These are phyloP conservation scores for Mollisiaceae sp. DNA, from an alignment of 2,329 filamentous ascomycete species.

Conservation along the genomic window DNA sequence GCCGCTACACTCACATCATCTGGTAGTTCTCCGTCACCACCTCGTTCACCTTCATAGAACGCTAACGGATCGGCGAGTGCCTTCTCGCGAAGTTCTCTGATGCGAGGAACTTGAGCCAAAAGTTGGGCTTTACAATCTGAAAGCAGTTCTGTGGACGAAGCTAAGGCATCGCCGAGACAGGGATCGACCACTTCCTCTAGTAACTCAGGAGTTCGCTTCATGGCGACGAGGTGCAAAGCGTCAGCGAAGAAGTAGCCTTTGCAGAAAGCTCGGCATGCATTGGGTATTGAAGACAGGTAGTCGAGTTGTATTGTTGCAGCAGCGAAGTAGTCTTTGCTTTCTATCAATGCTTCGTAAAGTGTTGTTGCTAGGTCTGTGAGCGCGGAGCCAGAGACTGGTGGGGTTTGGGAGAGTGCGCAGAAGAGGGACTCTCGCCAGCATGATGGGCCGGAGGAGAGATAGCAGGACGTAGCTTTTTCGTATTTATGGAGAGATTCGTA, in stretches of 20 bases:
- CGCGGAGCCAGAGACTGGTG: conserved; percentile 63
- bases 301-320: conserved; percentile 83
- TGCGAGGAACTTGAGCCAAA: conserved; percentile 81
- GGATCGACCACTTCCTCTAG: conserved; percentile 72
- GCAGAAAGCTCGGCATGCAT: conserved; percentile 79
- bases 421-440: conserved; percentile 93
- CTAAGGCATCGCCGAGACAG: conserved; percentile 80
- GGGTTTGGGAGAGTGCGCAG: conserved; percentile 69
- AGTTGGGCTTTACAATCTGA: conserved; percentile 92
- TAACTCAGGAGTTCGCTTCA: conserved; percentile 64
- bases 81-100: conserved; percentile 79
- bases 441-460: conserved; percentile 74
- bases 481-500: conserved; percentile 86
- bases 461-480: conserved; percentile 77
- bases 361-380: conserved; percentile 71
- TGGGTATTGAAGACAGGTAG: conserved; percentile 74
- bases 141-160: conserved; percentile 85
- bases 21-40: conserved; percentile 71
- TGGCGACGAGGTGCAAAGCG: conserved; percentile 76
- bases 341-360: conserved; percentile 79
- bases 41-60: conserved; percentile 82
- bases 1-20: conserved; percentile 93
- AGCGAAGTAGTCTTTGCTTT: conserved; percentile 81
- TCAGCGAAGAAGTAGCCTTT: conserved; percentile 87
- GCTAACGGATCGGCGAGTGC: conserved; percentile 84